phyloP scores from a whole-genome alignment of 192 early-diverging fungal genomes.

The Coemansia brasiliensis region DNA sequence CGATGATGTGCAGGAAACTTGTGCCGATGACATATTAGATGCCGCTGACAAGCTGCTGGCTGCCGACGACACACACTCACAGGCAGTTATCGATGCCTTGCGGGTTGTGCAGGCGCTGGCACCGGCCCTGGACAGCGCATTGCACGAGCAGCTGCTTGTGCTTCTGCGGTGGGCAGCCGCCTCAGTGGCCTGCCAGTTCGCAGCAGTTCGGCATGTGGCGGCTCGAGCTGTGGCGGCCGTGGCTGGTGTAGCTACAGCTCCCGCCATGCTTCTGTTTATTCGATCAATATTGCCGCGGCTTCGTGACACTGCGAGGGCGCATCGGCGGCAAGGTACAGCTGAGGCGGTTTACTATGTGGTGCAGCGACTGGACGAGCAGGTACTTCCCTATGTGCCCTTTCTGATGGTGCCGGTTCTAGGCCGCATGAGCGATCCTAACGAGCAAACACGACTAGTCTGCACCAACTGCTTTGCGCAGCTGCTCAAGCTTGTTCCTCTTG shows the following conservation, averaged over 20 bases:
- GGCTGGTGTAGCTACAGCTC: slow-evolving; percentile 63
- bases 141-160: slow-evolving; percentile 57
- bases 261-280: slow-evolving; percentile 81
- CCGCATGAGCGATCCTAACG: slow-evolving; percentile 95
- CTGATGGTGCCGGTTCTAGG: slow-evolving; percentile 94
- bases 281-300: slow-evolving; percentile 74
- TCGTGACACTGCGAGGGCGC: slow-evolving; percentile 65
- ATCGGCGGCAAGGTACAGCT: slow-evolving; percentile 82
- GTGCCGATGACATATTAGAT: slow-evolving; percentile 16
- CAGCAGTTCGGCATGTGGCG: slow-evolving; percentile 77
- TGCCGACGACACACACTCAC: slow-evolving; percentile 23
- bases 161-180: slow-evolving; percentile 67
- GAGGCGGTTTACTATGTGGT: slow-evolving; percentile 86
- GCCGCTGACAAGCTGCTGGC: slow-evolving; percentile 27
- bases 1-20: background rate
- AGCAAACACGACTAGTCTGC: slow-evolving; percentile 81
- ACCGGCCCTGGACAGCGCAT: slow-evolving; percentile 51
- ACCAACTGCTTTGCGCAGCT: slow-evolving; percentile 95
- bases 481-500: slow-evolving; percentile 93
- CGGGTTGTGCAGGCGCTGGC: slow-evolving; percentile 67
- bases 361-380: slow-evolving; percentile 70
- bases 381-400: slow-evolving; percentile 97
- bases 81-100: slow-evolving; percentile 77
- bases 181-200: slow-evolving; percentile 65
- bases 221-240: slow-evolving; percentile 77